Conservation (phyloP, 2,329 filamentous ascomycete species). For the Dactylellina cionopaga region DNA sequence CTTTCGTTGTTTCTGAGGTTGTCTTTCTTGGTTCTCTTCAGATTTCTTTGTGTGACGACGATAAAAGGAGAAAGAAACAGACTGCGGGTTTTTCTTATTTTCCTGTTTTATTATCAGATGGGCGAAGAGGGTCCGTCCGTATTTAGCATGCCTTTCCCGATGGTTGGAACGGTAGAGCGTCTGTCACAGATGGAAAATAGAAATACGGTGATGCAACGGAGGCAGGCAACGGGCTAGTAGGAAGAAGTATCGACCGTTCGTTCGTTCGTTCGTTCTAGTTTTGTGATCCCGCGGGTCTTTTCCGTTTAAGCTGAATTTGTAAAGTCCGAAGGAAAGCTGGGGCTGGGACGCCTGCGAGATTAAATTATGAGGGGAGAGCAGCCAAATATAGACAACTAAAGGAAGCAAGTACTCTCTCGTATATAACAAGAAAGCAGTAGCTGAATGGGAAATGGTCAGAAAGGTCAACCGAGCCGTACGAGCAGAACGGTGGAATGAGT, state of each 20-base stretch:
- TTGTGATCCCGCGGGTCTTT: not conserved
- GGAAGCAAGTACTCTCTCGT: not conserved
- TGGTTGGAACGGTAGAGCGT: not conserved
- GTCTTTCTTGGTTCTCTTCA: not conserved
- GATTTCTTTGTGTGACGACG: constrained; percentile 23
- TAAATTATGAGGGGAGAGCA: constrained; percentile 6
- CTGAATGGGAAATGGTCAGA: too few relatives aligned
- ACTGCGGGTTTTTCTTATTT: constrained; percentile 22
- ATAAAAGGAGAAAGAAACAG: constrained; percentile 7
- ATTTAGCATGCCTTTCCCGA: constrained; percentile 39
- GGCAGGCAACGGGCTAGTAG: not conserved
- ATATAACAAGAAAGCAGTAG: not conserved
- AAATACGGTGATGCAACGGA: constrained; percentile 41
- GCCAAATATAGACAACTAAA: constrained; percentile 46
- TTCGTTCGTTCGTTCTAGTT: too few relatives aligned
- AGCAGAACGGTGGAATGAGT: too few relatives aligned
- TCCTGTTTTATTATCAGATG: not conserved
- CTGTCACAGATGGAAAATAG: too few relatives aligned
- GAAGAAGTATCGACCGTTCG: too few relatives aligned
- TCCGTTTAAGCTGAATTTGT: constrained; percentile 26
- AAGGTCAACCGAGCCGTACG: too few relatives aligned
- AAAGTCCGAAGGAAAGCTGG: constrained; percentile 33
- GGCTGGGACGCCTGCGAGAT: constrained; percentile 20
- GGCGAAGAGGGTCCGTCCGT: not conserved
- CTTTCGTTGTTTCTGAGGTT: not conserved